phyloP scores from a whole-genome alignment of 305 asterid genomes.

The Andrographis paniculata region DNA sequence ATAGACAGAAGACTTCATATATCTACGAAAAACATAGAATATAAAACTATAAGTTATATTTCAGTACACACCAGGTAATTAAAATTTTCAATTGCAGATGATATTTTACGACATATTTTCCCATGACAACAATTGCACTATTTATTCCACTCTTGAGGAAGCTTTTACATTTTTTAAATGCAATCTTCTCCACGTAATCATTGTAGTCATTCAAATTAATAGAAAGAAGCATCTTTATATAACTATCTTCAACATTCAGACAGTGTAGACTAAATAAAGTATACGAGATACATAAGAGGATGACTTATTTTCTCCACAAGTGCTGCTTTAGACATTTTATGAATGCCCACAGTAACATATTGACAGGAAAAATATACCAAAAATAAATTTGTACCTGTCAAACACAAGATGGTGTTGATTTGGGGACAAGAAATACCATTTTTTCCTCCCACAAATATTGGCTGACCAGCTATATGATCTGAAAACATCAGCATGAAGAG shows the following conservation, averaged over 20 bases:
- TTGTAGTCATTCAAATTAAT: neutral
- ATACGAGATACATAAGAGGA: too few species aligned
- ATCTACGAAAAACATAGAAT: constrained; percentile 33
- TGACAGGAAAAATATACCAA: neutral
- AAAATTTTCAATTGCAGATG: neutral
- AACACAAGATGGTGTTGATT: constrained; percentile 64
- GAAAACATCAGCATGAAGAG: constrained; percentile 98
- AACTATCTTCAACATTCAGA: too few species aligned
- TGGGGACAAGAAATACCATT: constrained; percentile 86
- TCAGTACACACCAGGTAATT: constrained; percentile 1
- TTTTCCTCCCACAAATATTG: constrained; percentile 84
- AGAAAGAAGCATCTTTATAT: neutral
- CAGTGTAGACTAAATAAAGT: too few species aligned
- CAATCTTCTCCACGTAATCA: too few species aligned
- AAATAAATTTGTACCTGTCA: constrained; percentile 42
- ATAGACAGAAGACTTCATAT: constrained; percentile 69
- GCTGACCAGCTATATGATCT: constrained; percentile 99
- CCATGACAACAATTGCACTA: too few species aligned
- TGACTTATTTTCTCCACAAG: too few species aligned
- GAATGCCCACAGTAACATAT: neutral
- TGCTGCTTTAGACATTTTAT: neutral
- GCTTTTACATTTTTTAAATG: too few species aligned
- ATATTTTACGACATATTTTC: neutral
- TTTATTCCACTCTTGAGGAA: too few species aligned
- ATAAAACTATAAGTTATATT: constrained; percentile 8